Base-by-base conservation (phyloP, 2,329 filamentous ascomycete species). In the Aspergillus melleus region DNA sequence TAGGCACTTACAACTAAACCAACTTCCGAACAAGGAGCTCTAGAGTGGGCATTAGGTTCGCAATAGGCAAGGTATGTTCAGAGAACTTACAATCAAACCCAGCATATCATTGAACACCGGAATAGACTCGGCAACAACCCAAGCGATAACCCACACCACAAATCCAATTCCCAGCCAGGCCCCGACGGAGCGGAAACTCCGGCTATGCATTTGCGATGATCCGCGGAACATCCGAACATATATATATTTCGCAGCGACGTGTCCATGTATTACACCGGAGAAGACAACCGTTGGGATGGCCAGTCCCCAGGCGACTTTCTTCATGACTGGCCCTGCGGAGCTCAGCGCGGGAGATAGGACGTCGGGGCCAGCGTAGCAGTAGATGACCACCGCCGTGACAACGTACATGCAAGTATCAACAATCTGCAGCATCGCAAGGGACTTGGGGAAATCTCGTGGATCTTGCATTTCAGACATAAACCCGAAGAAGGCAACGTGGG, bases 261-360 rank as follows among this genome's bases (percentile, higher is more conserved):
- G 84, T 5, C 84, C 87, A 66, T 89, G 86, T 57, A 91, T 87
- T 11, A 90, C 87, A 47, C 88, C 88, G 0, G 88, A 86, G 52
- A 91, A 84, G 32, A 90, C 78, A 57, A 90, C 90, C 2, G 89
- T 90, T 9, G 88, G 88, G 4, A 88, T 81, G 0, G 88, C 88
- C 57, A 90, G 77, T 24, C 86, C 88, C 76, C 86, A 91, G 6
- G 88, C 87, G 12, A 88, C 77, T 69, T 89, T 89, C 42, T 83
- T 80, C 61, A 90, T 76, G 0, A 81, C 66, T 2, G 71, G 72
- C 2, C 81, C 80, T 14, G 87, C 82, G 1, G 87, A 89, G 12
- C 85, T 84, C 1, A 91, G 81, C 0, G 89, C 88, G 0, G 89
- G 89, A 0, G 85, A 87, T 1, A 81, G 77, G 2, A 91, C 87